These are phyloP conservation scores for Zopfia rhizophila DNA, from an alignment of 2,329 filamentous ascomycete species.

Conservation along the genomic window DNA sequence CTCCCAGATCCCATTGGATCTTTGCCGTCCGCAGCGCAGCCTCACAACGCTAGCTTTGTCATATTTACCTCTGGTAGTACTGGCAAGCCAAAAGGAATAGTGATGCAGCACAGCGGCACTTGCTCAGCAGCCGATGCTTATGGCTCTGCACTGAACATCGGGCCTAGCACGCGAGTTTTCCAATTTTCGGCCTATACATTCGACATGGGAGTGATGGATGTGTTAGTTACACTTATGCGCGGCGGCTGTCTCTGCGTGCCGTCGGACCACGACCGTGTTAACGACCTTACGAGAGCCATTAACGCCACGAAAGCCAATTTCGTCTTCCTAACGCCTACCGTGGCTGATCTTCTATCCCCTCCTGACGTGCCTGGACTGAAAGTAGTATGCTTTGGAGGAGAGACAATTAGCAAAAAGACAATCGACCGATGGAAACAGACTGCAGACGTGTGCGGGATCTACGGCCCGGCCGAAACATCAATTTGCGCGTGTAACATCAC, in stretches of 20 bases:
- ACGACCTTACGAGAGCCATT: constrained; percentile 55
- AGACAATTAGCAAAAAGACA: constrained; percentile 57
- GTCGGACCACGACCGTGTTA: constrained; percentile 61
- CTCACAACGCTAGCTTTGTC: constrained; percentile 64
- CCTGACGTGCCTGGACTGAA: constrained; percentile 52
- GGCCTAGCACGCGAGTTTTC: too few species aligned
- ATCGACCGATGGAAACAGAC: too few species aligned
- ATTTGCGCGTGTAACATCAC: constrained; percentile 50
- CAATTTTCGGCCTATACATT: constrained; percentile 58
- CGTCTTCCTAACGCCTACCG: constrained; percentile 63
- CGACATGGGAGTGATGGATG: constrained; percentile 62
- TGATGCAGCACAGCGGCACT: constrained; percentile 69
- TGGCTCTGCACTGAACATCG: too few species aligned
- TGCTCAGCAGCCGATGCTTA: constrained; percentile 45
- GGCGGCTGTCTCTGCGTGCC: constrained; percentile 62
- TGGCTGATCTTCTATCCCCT: constrained; percentile 58
- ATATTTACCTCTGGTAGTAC: constrained; percentile 58
- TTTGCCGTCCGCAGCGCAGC: too few species aligned
- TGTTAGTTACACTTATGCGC: constrained; percentile 59
- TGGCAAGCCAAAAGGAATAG: constrained; percentile 64
- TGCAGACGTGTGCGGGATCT: constrained; percentile 48
- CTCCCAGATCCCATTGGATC: too few species aligned
- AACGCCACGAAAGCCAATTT: constrained; percentile 7
- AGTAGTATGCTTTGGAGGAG: too few species aligned
- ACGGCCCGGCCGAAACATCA: constrained; percentile 50